Percentiles rank a stretch among this genome's conserved stretches.
Conservation (phyloP, 2,329 filamentous ascomycete species). For the Paecilomyces variotii region DNA sequence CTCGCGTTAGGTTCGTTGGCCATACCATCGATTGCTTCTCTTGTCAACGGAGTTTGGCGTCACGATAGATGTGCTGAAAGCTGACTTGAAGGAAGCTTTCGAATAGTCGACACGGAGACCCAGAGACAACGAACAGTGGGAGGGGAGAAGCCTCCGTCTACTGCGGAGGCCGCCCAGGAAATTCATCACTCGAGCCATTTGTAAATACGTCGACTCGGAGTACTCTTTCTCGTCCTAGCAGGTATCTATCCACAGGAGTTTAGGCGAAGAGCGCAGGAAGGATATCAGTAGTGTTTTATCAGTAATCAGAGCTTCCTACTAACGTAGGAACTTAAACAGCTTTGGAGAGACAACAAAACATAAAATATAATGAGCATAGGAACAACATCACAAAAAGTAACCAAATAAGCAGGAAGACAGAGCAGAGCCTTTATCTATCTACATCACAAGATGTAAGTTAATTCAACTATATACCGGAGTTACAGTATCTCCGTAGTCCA, state of each 20-base stretch:
- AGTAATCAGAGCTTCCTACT: no score
- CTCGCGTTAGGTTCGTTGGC: not conserved
- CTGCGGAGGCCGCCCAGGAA: not conserved
- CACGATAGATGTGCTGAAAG: not conserved
- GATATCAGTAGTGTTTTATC: not conserved
- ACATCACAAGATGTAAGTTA: not conserved
- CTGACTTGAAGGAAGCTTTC: not conserved
- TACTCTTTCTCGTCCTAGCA: not conserved
- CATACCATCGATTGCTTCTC: not conserved
- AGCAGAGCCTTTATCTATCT: no score
- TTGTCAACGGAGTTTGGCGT: not conserved
- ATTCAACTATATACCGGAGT: not conserved
- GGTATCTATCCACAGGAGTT: not conserved
- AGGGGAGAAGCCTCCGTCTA: not conserved
- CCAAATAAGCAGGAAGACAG: no score
- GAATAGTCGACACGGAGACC: not conserved
- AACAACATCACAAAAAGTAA: no score
- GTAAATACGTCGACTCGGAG: not conserved
- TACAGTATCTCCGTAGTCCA: not conserved
- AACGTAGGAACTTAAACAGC: no score
- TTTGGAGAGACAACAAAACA: no score
- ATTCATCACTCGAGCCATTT: not conserved
- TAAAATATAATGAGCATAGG: no score
- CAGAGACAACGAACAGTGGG: not conserved
- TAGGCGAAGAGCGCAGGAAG: not conserved